Percentiles rank a stretch among this genome's conserved stretches.
Evolutionary conservation across 2,329 filamentous ascomycete species (phyloP).

Genomic region (Epichloe scottii): DNA sequence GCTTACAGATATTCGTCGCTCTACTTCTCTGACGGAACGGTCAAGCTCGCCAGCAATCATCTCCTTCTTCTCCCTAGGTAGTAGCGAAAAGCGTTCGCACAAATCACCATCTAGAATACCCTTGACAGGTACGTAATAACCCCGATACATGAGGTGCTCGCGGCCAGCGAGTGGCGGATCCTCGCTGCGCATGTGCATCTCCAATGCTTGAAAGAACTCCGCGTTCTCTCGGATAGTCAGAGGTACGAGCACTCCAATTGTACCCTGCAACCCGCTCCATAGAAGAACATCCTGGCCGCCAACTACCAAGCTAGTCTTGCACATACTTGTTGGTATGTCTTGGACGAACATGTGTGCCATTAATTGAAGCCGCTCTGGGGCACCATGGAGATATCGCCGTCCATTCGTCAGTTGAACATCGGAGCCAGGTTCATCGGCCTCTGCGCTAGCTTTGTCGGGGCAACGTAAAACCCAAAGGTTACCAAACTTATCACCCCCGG

Average conservation of each 20-base stretch:
- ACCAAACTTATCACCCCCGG: conserved; percentile 93
- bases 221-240: conserved; percentile 86
- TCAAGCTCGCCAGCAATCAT: conserved; percentile 91
- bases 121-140: conserved; percentile 94
- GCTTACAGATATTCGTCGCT: conserved; percentile 74
- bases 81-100: conserved; percentile 76
- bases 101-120: conserved; percentile 93
- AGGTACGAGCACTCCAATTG: conserved; percentile 82
- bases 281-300: conserved; percentile 84
- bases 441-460: conserved; percentile 71
- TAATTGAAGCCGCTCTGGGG: conserved; percentile 69
- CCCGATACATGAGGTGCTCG: conserved; percentile 88
- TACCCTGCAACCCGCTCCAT: conserved; percentile 94
- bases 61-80: conserved; percentile 81
- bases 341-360: conserved; percentile 84
- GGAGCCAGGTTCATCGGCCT: conserved; percentile 83
- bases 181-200: conserved; percentile 74
- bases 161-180: conserved; percentile 80
- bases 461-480: conserved; percentile 90
- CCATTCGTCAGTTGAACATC: conserved; percentile 87
- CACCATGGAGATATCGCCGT: conserved; percentile 77
- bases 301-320: conserved; percentile 79
- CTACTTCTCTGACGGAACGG: conserved; percentile 80
- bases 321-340: conserved; percentile 81
- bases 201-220: conserved; percentile 92